Evolutionary conservation across 306 rosid genomes (phyloP).

Genomic region (Trifolium repens): DNA sequence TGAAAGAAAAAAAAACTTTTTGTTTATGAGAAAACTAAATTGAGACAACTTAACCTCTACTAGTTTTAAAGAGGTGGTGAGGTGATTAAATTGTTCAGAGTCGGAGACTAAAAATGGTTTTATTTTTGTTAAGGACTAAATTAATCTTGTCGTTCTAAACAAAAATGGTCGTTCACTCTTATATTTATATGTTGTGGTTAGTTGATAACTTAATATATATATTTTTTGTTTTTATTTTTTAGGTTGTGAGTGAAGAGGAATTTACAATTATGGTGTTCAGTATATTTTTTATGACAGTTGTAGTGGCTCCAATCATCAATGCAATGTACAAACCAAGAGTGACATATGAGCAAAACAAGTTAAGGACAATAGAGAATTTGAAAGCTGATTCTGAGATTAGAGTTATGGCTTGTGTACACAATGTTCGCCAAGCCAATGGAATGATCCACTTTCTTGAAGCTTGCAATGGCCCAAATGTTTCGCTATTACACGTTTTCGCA

Average conservation of each 20-base stretch:
- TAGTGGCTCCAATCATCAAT: constrained; percentile 39
- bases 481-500: constrained; percentile 33
- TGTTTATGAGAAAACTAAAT: no score
- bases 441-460: constrained; percentile 44
- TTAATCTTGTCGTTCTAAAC: not conserved
- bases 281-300: constrained; percentile 32
- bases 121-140: no score
- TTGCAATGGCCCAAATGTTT: not conserved
- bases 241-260: constrained; percentile 27
- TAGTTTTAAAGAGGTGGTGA: no score
- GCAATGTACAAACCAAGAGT: constrained; percentile 45
- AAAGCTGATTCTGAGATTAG: constrained; percentile 37
- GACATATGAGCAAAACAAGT: constrained; percentile 22
- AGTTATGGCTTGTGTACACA: constrained; percentile 40
- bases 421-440: constrained; percentile 36
- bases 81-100: no score
- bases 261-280: constrained; percentile 26
- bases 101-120: no score
- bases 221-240: not conserved
- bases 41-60: no score
- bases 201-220: not conserved
- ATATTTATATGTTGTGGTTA: not conserved
- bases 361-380: constrained; percentile 44
- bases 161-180: no score
- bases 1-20: no score